Conservation (phyloP, 495 filamentous ascomycete species). For the Lasiosphaeria ovina region DNA sequence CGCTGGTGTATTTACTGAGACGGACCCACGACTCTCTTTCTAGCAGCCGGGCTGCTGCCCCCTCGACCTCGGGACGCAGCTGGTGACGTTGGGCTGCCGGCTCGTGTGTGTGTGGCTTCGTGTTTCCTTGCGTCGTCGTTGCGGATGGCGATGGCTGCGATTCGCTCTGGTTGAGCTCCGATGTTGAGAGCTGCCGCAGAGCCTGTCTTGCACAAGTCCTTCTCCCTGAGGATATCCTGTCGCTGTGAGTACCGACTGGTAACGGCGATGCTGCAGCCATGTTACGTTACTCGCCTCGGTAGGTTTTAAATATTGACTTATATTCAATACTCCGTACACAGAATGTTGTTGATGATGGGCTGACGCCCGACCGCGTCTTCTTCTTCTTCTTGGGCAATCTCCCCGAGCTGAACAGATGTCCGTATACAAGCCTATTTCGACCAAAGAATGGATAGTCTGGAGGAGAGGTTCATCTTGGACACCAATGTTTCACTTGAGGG, state of each 20-base stretch:
- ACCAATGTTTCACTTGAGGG: too few relatives aligned
- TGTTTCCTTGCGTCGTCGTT: constrained; percentile 7
- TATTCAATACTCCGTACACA: too few relatives aligned
- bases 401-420: too few relatives aligned
- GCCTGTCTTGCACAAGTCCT: constrained; percentile 45
- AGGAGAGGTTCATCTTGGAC: too few relatives aligned
- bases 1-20: constrained; percentile 41
- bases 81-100: constrained; percentile 37
- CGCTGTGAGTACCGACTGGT: constrained; percentile 31
- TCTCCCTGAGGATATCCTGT: constrained; percentile 36
- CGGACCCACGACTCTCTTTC: constrained; percentile 60
- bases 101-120: constrained; percentile 29
- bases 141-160: constrained; percentile 32
- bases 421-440: too few relatives aligned
- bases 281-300: too few relatives aligned
- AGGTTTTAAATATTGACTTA: too few relatives aligned
- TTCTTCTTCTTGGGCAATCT: too few relatives aligned
- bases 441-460: too few relatives aligned
- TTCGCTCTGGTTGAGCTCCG: constrained; percentile 36
- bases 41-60: constrained; percentile 38
- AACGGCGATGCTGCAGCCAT: constrained; percentile 41
- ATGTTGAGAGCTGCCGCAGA: constrained; percentile 36
- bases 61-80: constrained; percentile 32
- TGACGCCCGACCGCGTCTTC: too few relatives aligned
- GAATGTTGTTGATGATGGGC: too few relatives aligned